phyloP scores from a whole-genome alignment of 768 basidiomycete genomes.

The Boletellus sp. region DNA sequence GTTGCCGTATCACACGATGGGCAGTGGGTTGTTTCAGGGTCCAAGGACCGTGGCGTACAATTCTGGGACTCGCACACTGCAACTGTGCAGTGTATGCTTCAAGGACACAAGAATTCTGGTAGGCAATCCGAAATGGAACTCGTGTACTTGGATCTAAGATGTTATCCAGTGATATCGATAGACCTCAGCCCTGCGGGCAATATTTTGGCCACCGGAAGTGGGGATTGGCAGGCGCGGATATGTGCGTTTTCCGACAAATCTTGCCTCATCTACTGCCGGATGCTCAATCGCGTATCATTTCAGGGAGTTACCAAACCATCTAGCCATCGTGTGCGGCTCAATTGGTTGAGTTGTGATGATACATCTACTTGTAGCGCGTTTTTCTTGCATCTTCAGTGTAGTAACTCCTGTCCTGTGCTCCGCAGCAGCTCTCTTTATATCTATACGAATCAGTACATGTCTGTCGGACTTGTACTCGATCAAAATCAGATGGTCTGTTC shows the following conservation, averaged over 20 bases:
- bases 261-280: background rate
- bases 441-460: conserved; percentile 17
- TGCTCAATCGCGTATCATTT: conserved; percentile 3
- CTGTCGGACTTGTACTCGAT: conserved; percentile 4
- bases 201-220: conserved; percentile 64
- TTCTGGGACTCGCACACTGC: conserved; percentile 83
- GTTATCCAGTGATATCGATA: conserved; percentile 59
- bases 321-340: conserved; percentile 12
- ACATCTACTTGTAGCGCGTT: conserved; percentile 24
- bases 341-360: conserved; percentile 9
- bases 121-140: conserved; percentile 19
- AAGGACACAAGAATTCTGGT: conserved; percentile 70
- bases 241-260: conserved; percentile 42
- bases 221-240: conserved; percentile 69
- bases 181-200: conserved; percentile 61
- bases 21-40: conserved; percentile 92
- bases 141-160: conserved; percentile 7
- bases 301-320: conserved; percentile 32
- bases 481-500: conserved; percentile 4
- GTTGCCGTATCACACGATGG: conserved; percentile 88
- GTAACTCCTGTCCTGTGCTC: conserved; percentile 12
- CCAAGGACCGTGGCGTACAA: conserved; percentile 94
- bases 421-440: conserved; percentile 17
- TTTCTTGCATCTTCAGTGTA: conserved; percentile 28
- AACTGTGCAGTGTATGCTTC: conserved; percentile 89